phyloP scores from a whole-genome alignment of 441 rosid genomes.

The Mallotus repandus region DNA sequence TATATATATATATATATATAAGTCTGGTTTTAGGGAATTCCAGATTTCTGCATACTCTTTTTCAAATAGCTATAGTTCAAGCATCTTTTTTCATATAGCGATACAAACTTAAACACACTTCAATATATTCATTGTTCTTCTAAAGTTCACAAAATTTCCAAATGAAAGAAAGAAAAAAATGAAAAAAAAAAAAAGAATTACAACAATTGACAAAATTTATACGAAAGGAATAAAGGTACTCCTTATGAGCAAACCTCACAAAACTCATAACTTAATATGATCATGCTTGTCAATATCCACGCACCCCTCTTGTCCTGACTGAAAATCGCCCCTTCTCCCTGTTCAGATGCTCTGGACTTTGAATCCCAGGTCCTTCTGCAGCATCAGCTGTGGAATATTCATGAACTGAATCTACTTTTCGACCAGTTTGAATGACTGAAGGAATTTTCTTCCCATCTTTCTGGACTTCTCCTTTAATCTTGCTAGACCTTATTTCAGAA shows the following conservation, averaged over 20 bases:
- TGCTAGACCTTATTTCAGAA: constrained; percentile 11
- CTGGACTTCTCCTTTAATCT: constrained; percentile 17
- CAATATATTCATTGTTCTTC: not conserved
- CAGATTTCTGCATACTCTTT: not conserved
- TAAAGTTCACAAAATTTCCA: not conserved
- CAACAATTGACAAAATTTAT: not conserved
- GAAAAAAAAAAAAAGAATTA: not conserved
- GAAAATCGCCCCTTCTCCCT: constrained; percentile 50
- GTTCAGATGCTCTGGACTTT: constrained; percentile 25
- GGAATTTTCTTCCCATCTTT: constrained; percentile 27
- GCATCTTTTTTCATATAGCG: not conserved
- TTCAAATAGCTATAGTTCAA: not conserved
- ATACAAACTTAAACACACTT: not conserved
- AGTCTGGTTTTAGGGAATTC: not conserved
- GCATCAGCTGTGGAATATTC: constrained; percentile 22
- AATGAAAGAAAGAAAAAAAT: not conserved
- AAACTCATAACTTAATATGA: constrained; percentile 3
- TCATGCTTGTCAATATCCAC: constrained; percentile 41
- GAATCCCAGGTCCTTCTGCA: constrained; percentile 31
- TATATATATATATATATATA: no score
- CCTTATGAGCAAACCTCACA: not conserved
- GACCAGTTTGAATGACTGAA: constrained; percentile 36
- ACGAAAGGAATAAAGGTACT: not conserved
- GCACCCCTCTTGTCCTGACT: constrained; percentile 54
- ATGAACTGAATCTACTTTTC: constrained; percentile 27